Base-by-base conservation (phyloP, 495 filamentous ascomycete species). In the Xylaria nigripes region DNA sequence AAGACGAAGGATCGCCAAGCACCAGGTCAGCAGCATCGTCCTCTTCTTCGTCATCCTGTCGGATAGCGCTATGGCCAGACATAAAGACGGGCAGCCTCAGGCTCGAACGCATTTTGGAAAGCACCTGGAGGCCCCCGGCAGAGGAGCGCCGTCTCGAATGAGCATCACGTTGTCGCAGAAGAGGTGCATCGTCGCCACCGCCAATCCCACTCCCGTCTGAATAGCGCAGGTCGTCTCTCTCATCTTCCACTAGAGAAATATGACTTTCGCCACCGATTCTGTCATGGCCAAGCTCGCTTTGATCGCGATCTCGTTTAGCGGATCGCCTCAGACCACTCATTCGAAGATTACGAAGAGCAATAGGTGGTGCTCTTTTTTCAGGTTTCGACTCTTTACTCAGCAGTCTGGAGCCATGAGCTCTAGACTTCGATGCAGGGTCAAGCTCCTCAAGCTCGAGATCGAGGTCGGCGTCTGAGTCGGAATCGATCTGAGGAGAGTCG, bases 301-400 rank as follows among this genome's bases (percentile, higher is more conserved):
- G 83, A 67, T 66, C 79, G 67, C 56, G 63, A 63, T 66, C 70
- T 64, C 76, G 71, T 61, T 78, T 79, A 41, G 67, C 71, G 22
- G 67, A 55, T 19, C 76, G 68, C 22, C 75, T 68, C 67, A 74
- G 57, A 49, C 84, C 81, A 58, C 73, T 68, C 64, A 83, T 81
- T 51, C 86, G 84, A 62, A 90, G 70, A 61, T 81, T 87, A 30
- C 84, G 79, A 54, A 90, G 64, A 16, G 86, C 84, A 59, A 89
- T 90, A 24, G 79, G 74, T 36, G 83, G 76, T 29, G 75, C 72
- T 70, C 56, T 71, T 68, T 73, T 71, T 58, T 69, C 70, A 61
- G 58, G 53, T 56, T 29, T 75, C 68, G 43, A 77, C 29, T 69
- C 64, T 44, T 72, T 73, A 6, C 70, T 66, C 42, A 71, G 63